Base-by-base conservation (phyloP, 1,139 yeast genomes). In the Nakaseomyces glabratus region DNA sequence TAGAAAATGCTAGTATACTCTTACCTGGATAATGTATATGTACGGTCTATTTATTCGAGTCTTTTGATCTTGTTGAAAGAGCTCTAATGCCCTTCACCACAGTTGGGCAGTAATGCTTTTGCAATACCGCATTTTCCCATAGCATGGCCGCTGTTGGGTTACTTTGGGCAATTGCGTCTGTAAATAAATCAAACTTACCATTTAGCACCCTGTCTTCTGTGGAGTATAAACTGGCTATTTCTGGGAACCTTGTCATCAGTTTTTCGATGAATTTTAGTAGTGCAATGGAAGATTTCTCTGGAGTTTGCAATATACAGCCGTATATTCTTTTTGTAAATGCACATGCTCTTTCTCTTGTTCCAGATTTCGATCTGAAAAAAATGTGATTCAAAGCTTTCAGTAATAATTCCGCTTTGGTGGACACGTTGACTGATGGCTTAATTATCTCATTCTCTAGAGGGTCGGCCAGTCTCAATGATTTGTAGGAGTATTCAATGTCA, bases 111-210 rank as follows among this genome's bases (percentile, higher is more conserved):
- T 82, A 90, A 57, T 90, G 97, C 42, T 76, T 73, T 41, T 79
- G 80, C 40, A 90, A 63, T 34, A 88, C 59, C 3, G 78, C 77
- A 36, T 76, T 74, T 53, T 90, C 97, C 94, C 95, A 90, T 32
- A 88, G 62, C 0, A 86, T 80, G 1, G 96, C 93, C 10, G 93
- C 93, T 34, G 79, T 88, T 3, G 94, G 72, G 51, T 88, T 86
- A 46, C 82, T 66, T 57, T 93, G 73, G 47, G 81, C 85, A 7
- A 85, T 73, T 33, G 73, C 78, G 30, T 71, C 71, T 19, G 73
- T 69, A 35, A 78, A 85, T 47, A 78, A 67, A 22, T 76, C 73
- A 51, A 80, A 79, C 4, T 68, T 65, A 37, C 95, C 95, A 43
- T 78, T 73, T 11, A 82, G 82, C 26, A 88, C 73, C 46, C 93